These are phyloP conservation scores for Starmerella floricola DNA, from an alignment of 805 yeast genomes.

Conservation along the genomic window DNA sequence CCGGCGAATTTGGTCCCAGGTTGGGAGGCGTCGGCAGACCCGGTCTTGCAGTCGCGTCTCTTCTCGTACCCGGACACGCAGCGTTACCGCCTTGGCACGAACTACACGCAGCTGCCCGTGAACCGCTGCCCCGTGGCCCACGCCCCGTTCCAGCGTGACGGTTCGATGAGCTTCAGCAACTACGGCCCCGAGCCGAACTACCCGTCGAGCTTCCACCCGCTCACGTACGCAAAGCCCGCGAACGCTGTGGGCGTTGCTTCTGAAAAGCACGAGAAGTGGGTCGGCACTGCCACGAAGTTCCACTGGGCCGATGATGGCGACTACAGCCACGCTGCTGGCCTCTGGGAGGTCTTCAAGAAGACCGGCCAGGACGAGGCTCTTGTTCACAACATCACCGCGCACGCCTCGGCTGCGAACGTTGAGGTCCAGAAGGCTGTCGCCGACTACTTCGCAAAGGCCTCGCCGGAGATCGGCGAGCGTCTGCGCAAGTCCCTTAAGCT, in stretches of 20 bases:
- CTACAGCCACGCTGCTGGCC: conserved; percentile 60
- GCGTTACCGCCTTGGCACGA: conserved; percentile 61
- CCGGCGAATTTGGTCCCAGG: conserved; percentile 66
- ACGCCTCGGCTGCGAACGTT: conserved; percentile 53
- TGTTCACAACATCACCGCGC: conserved; percentile 73
- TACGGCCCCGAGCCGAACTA: conserved; percentile 43
- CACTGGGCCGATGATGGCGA: conserved; percentile 76
- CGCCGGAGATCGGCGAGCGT: conserved; percentile 51
- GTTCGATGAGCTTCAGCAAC: conserved; percentile 40
- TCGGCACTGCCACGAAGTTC: conserved; percentile 70
- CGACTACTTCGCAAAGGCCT: conserved; percentile 63
- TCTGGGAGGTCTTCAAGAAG: conserved; percentile 68
- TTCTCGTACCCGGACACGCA: conserved; percentile 69
- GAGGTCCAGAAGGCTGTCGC: conserved; percentile 68
- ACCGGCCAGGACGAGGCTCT: conserved; percentile 75
- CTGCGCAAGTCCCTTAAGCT: conserved; percentile 28
- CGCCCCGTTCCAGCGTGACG: conserved; percentile 49
- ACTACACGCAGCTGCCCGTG: conserved; percentile 55
- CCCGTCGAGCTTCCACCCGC: conserved; percentile 34
- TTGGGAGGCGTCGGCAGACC: conserved; percentile 66
- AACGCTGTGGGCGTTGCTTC: conserved; percentile 12
- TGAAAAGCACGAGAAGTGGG: conserved; percentile 62
- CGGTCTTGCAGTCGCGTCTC: conserved; percentile 63
- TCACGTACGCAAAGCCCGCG: conserved; percentile 24
- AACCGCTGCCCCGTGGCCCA: conserved; percentile 43